Evolutionary conservation across 441 rosid species (phyloP), one percentile per base, ranked within the genome.

Genomic region (Biscutella auriculata): DNA sequence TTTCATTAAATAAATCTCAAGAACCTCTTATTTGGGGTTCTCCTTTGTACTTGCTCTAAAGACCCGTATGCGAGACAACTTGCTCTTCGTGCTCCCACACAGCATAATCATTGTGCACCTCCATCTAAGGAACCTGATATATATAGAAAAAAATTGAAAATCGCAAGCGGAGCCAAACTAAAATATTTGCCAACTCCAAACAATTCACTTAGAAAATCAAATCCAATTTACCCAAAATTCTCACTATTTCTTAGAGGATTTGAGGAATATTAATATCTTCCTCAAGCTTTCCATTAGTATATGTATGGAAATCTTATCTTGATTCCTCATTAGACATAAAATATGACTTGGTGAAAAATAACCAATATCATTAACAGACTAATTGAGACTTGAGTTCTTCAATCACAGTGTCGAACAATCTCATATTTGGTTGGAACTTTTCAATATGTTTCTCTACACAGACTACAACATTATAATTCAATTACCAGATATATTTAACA

Each of bases 1-100:
- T n/a, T n/a, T n/a, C n/a, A n/a, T n/a, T n/a, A n/a, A n/a, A n/a
- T n/a, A n/a, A n/a, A n/a, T n/a, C n/a, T n/a, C n/a, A n/a, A n/a
- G n/a, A n/a, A n/a, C n/a, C n/a, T n/a, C n/a, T n/a, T n/a, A n/a
- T n/a, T n/a, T n/a, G n/a, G n/a, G n/a, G n/a, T n/a, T n/a, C n/a
- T n/a, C n/a, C n/a, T n/a, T n/a, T n/a, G n/a, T n/a, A n/a, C n/a
- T n/a, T n/a, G n/a, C n/a, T n/a, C n/a, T n/a, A 19, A 19, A 4
- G 23, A 19, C 23, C 23, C 23, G 23, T 19, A 19, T 19, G 57
- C 41, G 62, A 59, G 57, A 53, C 62, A 52, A 52, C 43, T 48
- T 62, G 68, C 73, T 77, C 66, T 67, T 78, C 66, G 43, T 74
- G 68, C 64, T 74, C 70, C 70, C 72, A 39, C 27, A 42, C 62